Evolutionary conservation across 805 yeast species (phyloP).

Genomic region (Cyberlindnera lachancei): DNA sequence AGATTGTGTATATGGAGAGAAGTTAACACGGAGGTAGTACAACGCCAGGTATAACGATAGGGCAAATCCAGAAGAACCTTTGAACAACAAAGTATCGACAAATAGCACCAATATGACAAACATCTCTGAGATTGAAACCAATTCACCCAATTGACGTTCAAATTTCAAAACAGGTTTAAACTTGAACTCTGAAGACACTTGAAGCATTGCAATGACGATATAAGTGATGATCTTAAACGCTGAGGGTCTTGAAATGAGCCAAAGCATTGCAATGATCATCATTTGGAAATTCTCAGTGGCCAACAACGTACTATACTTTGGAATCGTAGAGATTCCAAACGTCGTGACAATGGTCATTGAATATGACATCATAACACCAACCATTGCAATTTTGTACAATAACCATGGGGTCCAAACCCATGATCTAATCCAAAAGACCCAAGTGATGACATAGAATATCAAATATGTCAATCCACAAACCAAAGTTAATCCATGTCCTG

Average conservation of each 20-base stretch:
- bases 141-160: slow-evolving; percentile 32
- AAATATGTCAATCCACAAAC: slow-evolving; percentile 34
- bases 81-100: slow-evolving; percentile 54
- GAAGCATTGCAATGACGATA: slow-evolving; percentile 49
- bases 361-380: slow-evolving; percentile 50
- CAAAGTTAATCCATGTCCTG: slow-evolving; percentile 44
- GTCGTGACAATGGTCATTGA: slow-evolving; percentile 47
- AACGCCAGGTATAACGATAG: slow-evolving; percentile 48
- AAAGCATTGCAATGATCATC: slow-evolving; percentile 42
- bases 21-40: slow-evolving; percentile 67
- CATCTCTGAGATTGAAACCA: slow-evolving; percentile 57
- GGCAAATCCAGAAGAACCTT: slow-evolving; percentile 62
- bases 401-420: slow-evolving; percentile 41
- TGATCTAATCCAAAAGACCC: slow-evolving; percentile 20
- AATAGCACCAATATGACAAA: slow-evolving; percentile 43
- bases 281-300: slow-evolving; percentile 76
- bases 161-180: slow-evolving; percentile 33
- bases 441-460: slow-evolving; percentile 24
- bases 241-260: slow-evolving; percentile 61
- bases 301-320: slow-evolving; percentile 55
- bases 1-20: slow-evolving; percentile 33
- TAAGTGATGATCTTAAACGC: slow-evolving; percentile 56
- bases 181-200: slow-evolving; percentile 37
- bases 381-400: slow-evolving; percentile 44
- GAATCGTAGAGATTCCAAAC: slow-evolving; percentile 52